Base-by-base conservation (phyloP, 257 asterid genomes). In the Solanum clarkiae region DNA sequence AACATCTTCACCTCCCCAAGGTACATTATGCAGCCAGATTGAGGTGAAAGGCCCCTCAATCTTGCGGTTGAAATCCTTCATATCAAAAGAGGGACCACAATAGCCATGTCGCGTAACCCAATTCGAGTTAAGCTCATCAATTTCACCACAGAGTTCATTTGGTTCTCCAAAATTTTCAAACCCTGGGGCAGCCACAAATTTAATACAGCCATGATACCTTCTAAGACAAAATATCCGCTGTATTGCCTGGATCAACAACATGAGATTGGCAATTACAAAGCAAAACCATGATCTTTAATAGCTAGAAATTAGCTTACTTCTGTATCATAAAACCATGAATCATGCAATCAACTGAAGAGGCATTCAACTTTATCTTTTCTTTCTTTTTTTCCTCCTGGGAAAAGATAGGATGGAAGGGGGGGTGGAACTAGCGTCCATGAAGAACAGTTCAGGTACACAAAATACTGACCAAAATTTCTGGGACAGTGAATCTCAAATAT, bases 1-100 rank as follows among this genome's bases (percentile, higher is more conserved):
- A 66, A 95, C 90, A 86, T 90, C 89, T 94, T 97, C 98, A 84
- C 92, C 86, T 86, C 98, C 99, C 99, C 98, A 95, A 13, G 98
- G 98, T 74, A 95, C 99, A 85, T 97, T 97, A 88, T 97, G 98
- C 87, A 97, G 98, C 99, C 99, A 97, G 84, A 97, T 81, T 5
- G 98, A 95, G 88, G 94, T 87, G 84, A 97, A 97, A 80, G 98
- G 99, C 10, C 99, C 99, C 42, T 93, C 92, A 59, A 97, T 87
- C 91, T 91, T 93, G 75, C 94, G 91, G 62, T 91, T 92, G 88
- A 91, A 91, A 85, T 88, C 86, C 86, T 90, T 93, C 44, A 88
- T 20, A 86, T 93, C 95, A 77, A 90, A 83, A 86, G 74, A 69
- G 20, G 98, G 95, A 82, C 99, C 99, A 86, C 80, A 87, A 87